Percentiles rank a stretch among this genome's conserved stretches.
phyloP scores from a whole-genome alignment of 2,329 filamentous ascomycete species.

The Pseudogymnoascus pannorum region DNA sequence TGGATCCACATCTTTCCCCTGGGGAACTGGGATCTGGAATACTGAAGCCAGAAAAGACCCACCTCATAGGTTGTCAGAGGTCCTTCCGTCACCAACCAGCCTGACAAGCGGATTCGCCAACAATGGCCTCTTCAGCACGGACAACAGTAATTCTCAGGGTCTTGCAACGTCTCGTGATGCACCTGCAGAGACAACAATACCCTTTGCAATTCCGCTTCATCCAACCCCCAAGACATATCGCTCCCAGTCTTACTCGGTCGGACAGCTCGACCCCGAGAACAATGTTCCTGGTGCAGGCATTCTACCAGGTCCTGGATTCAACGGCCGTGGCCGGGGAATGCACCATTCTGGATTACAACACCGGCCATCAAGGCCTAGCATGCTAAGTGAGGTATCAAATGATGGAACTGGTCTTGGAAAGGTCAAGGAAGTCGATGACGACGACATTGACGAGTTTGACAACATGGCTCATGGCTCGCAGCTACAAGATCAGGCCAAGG shows the following conservation, averaged over 20 bases:
- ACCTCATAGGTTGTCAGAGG: constrained; percentile 64
- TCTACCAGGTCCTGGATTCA: constrained; percentile 16
- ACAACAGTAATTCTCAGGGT: constrained; percentile 41
- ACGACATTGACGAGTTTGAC: constrained; percentile 44
- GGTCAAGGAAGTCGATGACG: constrained; percentile 63
- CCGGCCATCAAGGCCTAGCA: constrained; percentile 70
- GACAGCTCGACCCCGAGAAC: constrained; percentile 70
- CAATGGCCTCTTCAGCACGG: constrained; percentile 38
- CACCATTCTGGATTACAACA: constrained; percentile 67
- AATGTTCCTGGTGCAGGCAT: constrained; percentile 20
- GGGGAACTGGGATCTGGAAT: constrained; percentile 81
- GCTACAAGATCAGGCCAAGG: constrained; percentile 52
- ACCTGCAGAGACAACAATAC: constrained; percentile 58
- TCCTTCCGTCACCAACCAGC: constrained; percentile 68
- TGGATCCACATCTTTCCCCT: constrained; percentile 48
- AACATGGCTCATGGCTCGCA: constrained; percentile 48
- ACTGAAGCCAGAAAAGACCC: constrained; percentile 66
- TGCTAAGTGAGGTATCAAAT: constrained; percentile 65
- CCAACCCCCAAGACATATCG: constrained; percentile 89
- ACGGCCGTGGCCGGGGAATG: constrained; percentile 30
- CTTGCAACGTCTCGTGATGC: constrained; percentile 46
- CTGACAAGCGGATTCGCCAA: constrained; percentile 37
- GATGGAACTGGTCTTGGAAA: constrained; percentile 57
- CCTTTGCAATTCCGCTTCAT: constrained; percentile 80
- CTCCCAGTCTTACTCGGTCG: constrained; percentile 94